A percentile compares a stretch with the other conserved stretches of the same genome.
phyloP scores from a whole-genome alignment of 805 yeast species.

The Tetrapisispora namnaoensis region DNA sequence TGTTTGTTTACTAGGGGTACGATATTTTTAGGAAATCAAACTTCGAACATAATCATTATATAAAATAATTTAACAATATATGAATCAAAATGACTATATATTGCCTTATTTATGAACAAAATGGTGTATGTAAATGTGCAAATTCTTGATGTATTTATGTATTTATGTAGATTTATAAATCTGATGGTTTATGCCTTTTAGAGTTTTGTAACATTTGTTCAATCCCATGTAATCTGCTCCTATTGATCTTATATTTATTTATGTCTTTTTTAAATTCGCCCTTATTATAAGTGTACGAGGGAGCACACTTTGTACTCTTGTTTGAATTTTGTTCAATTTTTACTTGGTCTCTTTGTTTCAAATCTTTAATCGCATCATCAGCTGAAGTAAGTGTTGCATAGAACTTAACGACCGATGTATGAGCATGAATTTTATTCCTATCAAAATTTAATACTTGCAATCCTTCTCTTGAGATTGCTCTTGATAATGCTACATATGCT shows the following conservation, averaged over 20 bases:
- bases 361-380: slow-evolving; percentile 18
- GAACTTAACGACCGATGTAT: slow-evolving; percentile 60
- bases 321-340: neutral
- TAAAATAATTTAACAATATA: neutral
- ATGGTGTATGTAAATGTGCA: neutral
- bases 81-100: no score
- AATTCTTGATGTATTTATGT: neutral
- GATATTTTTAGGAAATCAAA: no score
- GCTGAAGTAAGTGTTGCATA: slow-evolving; percentile 41
- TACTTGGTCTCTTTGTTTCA: slow-evolving; percentile 1
- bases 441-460: slow-evolving; percentile 72
- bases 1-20: no score
- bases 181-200: neutral
- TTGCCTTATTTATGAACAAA: neutral
- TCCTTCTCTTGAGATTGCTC: slow-evolving; percentile 79
- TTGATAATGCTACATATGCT: slow-evolving; percentile 88
- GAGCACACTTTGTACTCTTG: neutral
- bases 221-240: neutral
- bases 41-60: no score
- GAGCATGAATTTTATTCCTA: slow-evolving; percentile 53
- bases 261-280: neutral
- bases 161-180: neutral
- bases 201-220: neutral
- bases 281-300: neutral
- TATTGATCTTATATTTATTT: neutral